Base-by-base conservation (phyloP, 106 monocot species). In the Platanthera guangdongensis region DNA sequence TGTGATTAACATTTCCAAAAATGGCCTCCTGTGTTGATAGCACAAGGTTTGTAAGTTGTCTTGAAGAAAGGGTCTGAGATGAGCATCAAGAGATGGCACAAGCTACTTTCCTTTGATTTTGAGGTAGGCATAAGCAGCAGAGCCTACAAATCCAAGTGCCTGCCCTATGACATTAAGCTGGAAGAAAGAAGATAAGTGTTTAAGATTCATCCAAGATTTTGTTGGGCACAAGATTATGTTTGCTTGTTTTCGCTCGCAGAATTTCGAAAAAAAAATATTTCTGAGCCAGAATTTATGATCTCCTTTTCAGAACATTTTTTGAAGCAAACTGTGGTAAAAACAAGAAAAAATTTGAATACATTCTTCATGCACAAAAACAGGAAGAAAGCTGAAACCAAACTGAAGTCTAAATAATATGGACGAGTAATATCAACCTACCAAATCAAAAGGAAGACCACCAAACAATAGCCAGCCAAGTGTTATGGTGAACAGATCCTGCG, bases 81-180 rank as follows among this genome's bases (percentile, higher is more conserved):
- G 39, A 39, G 39, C 39, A 39, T 39, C 39, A 39, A 39, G 39
- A 39, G 39, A 39, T 39, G 39, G 39, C 2, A 3, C 1, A 51
- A 22, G 51, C 71, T 91, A 97, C 81, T 87, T 93, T 25, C 93
- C 96, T 81, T 83, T 91, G 71, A 93, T 16, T 75, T 97, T 97
- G 73, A 81, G 91, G 80, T 93, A 97, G 47, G 96, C 96, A 80
- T 97, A 97, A 16, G 91, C 86, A 46, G 89, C 93, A 51, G 96
- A 97, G 72, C 93, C 96, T 22, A 89, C 51, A 78, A 97, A 97
- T 69, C 96, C 96, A 71, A 97, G 89, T 47, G 78, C 78, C 80
- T 97, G 96, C 1, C 96, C 96, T n/a, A 93, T 76, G 49, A 97
- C 83, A 81, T 97, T 93, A 73, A 97, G 75, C 96, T 93, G 91